Base-by-base conservation (phyloP, 2,329 filamentous ascomycete species). In the Aphanoascus verrucosus region DNA sequence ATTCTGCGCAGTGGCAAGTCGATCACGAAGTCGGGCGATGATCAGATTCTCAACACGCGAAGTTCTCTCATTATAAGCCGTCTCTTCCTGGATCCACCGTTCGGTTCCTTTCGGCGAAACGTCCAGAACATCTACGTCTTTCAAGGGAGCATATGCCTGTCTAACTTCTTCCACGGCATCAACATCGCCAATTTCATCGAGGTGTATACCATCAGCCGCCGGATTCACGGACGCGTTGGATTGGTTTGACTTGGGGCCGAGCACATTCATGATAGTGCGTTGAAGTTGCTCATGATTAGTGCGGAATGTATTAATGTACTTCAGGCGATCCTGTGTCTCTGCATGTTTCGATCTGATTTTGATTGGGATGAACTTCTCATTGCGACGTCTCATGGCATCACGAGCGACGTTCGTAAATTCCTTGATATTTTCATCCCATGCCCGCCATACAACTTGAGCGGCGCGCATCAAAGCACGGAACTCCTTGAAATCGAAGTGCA, bases 291-390 rank as follows among this genome's bases (percentile, higher is more conserved):
- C 93, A 67, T 99, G 93, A 64, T 97, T 96, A 63, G 91, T 86
- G 23, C 93, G 83, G 74, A 99, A 99, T 17, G 87, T 95, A 63
- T 83, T 82, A 59, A 99, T 89, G 67, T 98, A 98, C 64, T 87
- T 89, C 60, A 99, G 77, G 42, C 93, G 83, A 58, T 93, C 85
- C 69, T 97, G 89, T 23, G 93, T 86, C 67, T 91, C 86, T 38
- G 82, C 84, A 67, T 98, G 93, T 62, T 87, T 85, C 57, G 89
- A 86, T 59, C 78, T 81, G 67, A 98, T 90, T 74, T 97, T 97
- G 75, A 99, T 97, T 3, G 91, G 90, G 59, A 98, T 96, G 68
- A 98, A 98, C 68, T 94, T 95, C 69, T 97, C 94, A 64, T 95
- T 94, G 61, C 93, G 82, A 62, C 90, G 85, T 59, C 91, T 82